phyloP scores from a whole-genome alignment of 805 yeast species.

The Candida coquimbonensis region DNA sequence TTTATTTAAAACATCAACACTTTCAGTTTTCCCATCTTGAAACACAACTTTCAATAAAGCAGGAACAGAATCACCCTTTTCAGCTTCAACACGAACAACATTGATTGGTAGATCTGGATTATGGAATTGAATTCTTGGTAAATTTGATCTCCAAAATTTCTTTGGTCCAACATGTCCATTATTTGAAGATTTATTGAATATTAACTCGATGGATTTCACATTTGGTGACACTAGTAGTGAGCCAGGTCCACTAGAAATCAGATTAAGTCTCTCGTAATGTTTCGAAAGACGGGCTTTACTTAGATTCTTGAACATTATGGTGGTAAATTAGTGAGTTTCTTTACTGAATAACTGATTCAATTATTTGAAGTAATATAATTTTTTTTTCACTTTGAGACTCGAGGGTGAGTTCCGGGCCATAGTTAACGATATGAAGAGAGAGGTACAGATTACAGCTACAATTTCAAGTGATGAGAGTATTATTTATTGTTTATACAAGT shows the following conservation, averaged over 20 bases:
- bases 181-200: slow-evolving; percentile 40
- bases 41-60: slow-evolving; percentile 36
- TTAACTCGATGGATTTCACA: slow-evolving; percentile 40
- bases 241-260: slow-evolving; percentile 41
- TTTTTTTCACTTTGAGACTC: no score
- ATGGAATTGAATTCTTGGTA: slow-evolving; percentile 77
- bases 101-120: slow-evolving; percentile 64
- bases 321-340: no score
- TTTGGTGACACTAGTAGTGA: slow-evolving; percentile 32
- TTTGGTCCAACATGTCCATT: slow-evolving; percentile 57
- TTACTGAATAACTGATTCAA: no score
- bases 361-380: no score
- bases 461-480: no score
- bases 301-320: slow-evolving; percentile 19
- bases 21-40: slow-evolving; percentile 29
- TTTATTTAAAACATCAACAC: slow-evolving; percentile 48
- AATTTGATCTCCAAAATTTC: slow-evolving; percentile 65
- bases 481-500: no score
- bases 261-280: slow-evolving; percentile 44
- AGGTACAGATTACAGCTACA: no score
- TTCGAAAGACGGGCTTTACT: slow-evolving; percentile 37
- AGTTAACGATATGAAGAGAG: no score
- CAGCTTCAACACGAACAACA: slow-evolving; percentile 45
- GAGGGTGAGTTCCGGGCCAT: no score
- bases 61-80: slow-evolving; percentile 39